phyloP scores from a whole-genome alignment of 2,329 filamentous ascomycete genomes.

The Periconia sp. region DNA sequence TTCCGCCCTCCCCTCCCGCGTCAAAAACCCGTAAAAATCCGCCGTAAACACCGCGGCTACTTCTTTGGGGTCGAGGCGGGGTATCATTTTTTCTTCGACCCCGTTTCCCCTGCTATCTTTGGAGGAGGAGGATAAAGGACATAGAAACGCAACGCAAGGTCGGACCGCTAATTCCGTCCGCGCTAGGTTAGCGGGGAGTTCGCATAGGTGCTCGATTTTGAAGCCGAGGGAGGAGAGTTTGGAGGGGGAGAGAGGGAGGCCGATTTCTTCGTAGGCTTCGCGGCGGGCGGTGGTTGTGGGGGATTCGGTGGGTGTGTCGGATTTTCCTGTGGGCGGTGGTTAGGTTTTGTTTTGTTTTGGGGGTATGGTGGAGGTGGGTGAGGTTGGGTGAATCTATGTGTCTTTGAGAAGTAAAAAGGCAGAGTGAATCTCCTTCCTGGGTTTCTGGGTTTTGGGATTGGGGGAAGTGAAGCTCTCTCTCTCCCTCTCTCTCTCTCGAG shows the following conservation, averaged over 20 bases:
- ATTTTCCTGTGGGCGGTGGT: slow-evolving; percentile 48
- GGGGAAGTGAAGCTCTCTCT: too few relatives aligned
- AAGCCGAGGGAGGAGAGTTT: slow-evolving; percentile 72
- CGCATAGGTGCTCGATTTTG: slow-evolving; percentile 82
- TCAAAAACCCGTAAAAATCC: slow-evolving; percentile 82
- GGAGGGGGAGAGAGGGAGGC: slow-evolving; percentile 71
- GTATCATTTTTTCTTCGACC: slow-evolving; percentile 70
- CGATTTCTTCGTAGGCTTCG: slow-evolving; percentile 92
- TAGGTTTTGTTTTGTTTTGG: too few relatives aligned
- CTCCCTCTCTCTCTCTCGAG: too few relatives aligned
- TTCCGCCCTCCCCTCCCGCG: slow-evolving; percentile 50
- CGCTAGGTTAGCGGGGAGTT: slow-evolving; percentile 64
- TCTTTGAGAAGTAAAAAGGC: too few relatives aligned
- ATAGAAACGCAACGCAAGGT: slow-evolving; percentile 63
- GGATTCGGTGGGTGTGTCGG: slow-evolving; percentile 57
- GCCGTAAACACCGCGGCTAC: slow-evolving; percentile 93
- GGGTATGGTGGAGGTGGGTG: too few relatives aligned
- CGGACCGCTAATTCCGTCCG: slow-evolving; percentile 54
- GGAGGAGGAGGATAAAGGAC: too few relatives aligned
- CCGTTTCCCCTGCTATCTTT: slow-evolving; percentile 14
- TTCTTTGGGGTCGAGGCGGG: slow-evolving; percentile 82
- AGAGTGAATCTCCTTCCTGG: too few relatives aligned
- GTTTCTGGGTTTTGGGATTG: too few relatives aligned
- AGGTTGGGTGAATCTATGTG: too few relatives aligned
- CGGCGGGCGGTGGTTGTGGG: slow-evolving; percentile 80